Evolutionary conservation across 2,329 filamentous ascomycete genomes (phyloP).

Genomic region (Thielaviopsis punctulata): DNA sequence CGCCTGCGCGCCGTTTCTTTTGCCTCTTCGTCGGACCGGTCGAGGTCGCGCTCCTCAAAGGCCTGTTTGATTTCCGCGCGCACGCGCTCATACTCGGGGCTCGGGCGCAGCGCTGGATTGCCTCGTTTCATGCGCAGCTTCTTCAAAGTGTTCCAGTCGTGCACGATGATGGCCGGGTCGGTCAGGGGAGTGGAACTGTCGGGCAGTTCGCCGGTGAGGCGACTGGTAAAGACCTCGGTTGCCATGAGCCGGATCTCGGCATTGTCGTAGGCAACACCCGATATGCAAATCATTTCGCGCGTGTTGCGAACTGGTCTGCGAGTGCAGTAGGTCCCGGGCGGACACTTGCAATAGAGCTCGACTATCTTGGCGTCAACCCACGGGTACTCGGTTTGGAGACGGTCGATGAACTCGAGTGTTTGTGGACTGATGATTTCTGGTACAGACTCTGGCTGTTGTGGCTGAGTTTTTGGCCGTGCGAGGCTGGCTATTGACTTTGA

Average conservation of each 20-base stretch:
- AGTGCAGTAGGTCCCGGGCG: background rate
- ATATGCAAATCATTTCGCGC: background rate
- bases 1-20: slow-evolving; percentile 15
- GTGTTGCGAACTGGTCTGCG: background rate
- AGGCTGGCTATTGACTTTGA: background rate
- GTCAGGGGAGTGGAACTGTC: slow-evolving; percentile 16
- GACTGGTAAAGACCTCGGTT: slow-evolving; percentile 17
- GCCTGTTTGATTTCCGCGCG: slow-evolving; percentile 19
- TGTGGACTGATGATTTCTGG: no score
- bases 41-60: slow-evolving; percentile 21
- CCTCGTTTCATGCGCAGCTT: slow-evolving; percentile 18
- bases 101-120: slow-evolving; percentile 9
- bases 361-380: background rate
- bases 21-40: slow-evolving; percentile 14
- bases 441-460: background rate
- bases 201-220: slow-evolving; percentile 20
- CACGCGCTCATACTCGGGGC: slow-evolving; percentile 15
- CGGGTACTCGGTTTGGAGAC: background rate
- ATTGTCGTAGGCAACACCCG: slow-evolving; percentile 8
- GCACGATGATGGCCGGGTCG: slow-evolving; percentile 16
- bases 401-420: background rate
- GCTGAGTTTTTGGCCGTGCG: background rate
- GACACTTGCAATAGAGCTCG: background rate
- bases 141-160: slow-evolving; percentile 20
- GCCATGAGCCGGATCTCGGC: slow-evolving; percentile 19